Percentiles rank a stretch among this genome's conserved stretches.
Evolutionary conservation across 1,139 yeast genomes (phyloP).

Genomic region (Geotrichum australiense): DNA sequence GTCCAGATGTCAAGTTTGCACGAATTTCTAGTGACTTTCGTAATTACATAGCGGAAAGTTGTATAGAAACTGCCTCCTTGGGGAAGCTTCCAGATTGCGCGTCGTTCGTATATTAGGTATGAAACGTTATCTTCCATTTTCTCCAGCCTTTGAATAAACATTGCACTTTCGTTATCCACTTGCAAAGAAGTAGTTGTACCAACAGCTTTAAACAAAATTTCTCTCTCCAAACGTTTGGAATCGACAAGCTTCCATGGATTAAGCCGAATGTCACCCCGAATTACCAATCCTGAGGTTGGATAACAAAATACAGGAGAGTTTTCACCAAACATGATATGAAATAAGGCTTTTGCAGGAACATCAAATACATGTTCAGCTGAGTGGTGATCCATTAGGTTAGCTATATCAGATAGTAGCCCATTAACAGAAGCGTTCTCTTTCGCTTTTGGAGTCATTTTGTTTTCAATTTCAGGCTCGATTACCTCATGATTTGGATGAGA

Average conservation of each 20-base stretch:
- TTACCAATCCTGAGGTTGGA: constrained; percentile 21
- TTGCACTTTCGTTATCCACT: constrained; percentile 25
- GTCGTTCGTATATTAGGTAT: constrained; percentile 50
- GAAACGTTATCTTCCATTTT: constrained; percentile 47
- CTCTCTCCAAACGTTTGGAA: constrained; percentile 26
- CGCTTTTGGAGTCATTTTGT: not conserved
- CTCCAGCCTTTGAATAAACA: constrained; percentile 43
- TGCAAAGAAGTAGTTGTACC: constrained; percentile 23
- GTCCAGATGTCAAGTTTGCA: constrained; percentile 46
- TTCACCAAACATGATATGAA: constrained; percentile 79
- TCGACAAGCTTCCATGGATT: constrained; percentile 26
- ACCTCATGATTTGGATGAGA: not conserved
- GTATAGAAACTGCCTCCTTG: constrained; percentile 48
- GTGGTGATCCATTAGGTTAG: constrained; percentile 30
- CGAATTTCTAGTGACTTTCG: constrained; percentile 42
- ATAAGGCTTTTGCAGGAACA: constrained; percentile 73
- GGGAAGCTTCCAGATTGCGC: constrained; percentile 43
- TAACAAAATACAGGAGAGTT: constrained; percentile 44
- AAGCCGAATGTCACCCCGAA: constrained; percentile 22
- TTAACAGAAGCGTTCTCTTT: not conserved
- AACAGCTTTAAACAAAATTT: constrained; percentile 31
- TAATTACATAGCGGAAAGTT: constrained; percentile 48
- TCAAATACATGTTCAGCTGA: constrained; percentile 40
- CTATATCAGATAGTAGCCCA: constrained; percentile 7
- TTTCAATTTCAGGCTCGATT: not conserved